Evolutionary conservation across 2,329 filamentous ascomycete species (phyloP), one percentile per base, ranked within the genome.

Genomic region (Rutstroemia sp.): DNA sequence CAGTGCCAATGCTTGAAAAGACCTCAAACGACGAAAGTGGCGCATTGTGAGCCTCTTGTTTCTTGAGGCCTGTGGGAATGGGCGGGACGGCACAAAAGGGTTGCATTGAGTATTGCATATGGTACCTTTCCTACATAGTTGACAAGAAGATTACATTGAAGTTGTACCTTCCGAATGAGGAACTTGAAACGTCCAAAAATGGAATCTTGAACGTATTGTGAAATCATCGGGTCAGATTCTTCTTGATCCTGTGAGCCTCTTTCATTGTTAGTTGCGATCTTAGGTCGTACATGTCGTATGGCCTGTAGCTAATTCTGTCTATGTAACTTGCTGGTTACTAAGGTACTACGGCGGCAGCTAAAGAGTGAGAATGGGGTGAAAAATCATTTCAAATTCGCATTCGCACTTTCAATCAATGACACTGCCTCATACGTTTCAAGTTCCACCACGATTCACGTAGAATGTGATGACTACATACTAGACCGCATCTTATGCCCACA

Each of bases 191-290:
- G 34, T 34, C 42, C 53, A 42, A 56, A 44, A 37, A 51, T 46
- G 39, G 47, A 49, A 56, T 12, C 14, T 19, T 21, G 39, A n/a
- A 37, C 49, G 39, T 38, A 38, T 30, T 37, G 41, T 51, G 47
- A 38, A 56, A 46, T 56, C 47, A 56, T 30, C 47, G 19, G 30
- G 53, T 56, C 7, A 51, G 34, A 56, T 45, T 16, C 19, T 56
- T 51, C 34, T 45, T 51, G 53, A 44, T 51, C 53, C 53, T 51
- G 25, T 45, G 53, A 56, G 47, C 53, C 27, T 56, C 53, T 45
- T 44, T 47, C 25, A 38, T 6, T n/a, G 16, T 51, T 23, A 34
- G 30, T 34, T 34, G 30, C 30, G 30, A 34, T 34, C 30, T 34
- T 34, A 34, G 30, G 30, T 34, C 9, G 30, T 9, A 4, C 30